Percentiles rank a stretch among this genome's conserved stretches.
Evolutionary conservation across 192 early-diverging fungal genomes (phyloP).

Genomic region (Coemansia sp.): DNA sequence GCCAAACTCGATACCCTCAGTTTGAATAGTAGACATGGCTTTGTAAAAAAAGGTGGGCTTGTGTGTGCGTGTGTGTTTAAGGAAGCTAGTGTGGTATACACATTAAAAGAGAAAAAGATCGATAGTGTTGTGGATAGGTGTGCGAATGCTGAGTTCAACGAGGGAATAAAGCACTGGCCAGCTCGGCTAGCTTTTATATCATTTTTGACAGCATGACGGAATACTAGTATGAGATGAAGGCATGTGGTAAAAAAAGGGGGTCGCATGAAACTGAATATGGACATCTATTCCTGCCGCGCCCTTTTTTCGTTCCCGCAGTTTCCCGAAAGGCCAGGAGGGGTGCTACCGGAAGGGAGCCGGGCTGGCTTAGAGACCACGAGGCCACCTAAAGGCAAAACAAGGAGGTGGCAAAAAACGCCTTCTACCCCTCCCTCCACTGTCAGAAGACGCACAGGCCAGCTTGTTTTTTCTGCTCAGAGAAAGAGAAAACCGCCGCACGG

Average conservation of each 20-base stretch:
- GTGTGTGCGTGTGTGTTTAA: background rate
- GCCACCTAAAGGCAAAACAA: background rate
- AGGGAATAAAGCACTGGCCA: conserved; percentile 11
- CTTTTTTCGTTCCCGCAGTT: background rate
- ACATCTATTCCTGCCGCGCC: background rate
- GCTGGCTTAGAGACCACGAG: background rate
- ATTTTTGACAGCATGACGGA: background rate
- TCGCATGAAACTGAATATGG: background rate
- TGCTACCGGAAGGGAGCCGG: background rate
- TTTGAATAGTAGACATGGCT: conserved; percentile 29
- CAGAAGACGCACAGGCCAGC: background rate
- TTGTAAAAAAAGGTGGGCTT: background rate
- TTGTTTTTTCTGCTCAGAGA: background rate
- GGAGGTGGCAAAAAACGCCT: background rate
- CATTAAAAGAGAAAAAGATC: conserved; percentile 4
- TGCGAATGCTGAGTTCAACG: background rate
- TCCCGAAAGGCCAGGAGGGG: background rate
- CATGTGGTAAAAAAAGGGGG: background rate
- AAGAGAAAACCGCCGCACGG: background rate
- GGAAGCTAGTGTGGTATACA: conserved; percentile 4
- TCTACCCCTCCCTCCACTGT: background rate
- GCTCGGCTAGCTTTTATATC: background rate
- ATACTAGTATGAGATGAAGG: background rate
- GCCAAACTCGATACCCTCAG: conserved; percentile 48
- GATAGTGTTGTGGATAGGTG: background rate